Percentiles rank a stretch among this genome's conserved stretches.
These are phyloP conservation scores for Entomortierella chlamydospora DNA, from an alignment of 192 early-diverging fungal species.

Conservation along the genomic window DNA sequence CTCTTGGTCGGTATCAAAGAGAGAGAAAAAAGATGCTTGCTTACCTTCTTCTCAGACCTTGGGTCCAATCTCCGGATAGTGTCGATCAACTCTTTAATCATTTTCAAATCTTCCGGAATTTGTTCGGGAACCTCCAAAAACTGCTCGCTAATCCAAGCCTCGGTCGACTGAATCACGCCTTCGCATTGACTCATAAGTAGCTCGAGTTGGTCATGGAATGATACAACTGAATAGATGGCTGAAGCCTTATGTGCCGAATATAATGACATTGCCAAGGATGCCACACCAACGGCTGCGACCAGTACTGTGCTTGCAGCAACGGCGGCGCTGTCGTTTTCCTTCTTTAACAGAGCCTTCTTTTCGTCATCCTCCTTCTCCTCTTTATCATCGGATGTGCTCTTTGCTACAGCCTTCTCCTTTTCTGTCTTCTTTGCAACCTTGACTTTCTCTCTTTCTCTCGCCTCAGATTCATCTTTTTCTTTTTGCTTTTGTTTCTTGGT, in stretches of 20 bases:
- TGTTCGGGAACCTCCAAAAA: constrained; percentile 55
- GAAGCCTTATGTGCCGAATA: constrained; percentile 61
- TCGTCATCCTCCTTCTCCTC: constrained; percentile 15
- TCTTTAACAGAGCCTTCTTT: constrained; percentile 5
- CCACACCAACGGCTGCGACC: constrained; percentile 49
- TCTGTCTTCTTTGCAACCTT: constrained; percentile 12
- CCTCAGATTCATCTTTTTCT: constrained; percentile 24
- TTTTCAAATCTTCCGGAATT: constrained; percentile 42
- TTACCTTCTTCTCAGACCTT: constrained; percentile 55
- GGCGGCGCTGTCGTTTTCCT: background rate
- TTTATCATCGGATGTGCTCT: background rate
- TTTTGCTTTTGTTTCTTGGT: constrained; percentile 22
- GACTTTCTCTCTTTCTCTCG: constrained; percentile 10
- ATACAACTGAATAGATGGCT: constrained; percentile 53
- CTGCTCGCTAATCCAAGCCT: constrained; percentile 63
- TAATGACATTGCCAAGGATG: constrained; percentile 56
- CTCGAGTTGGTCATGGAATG: constrained; percentile 62
- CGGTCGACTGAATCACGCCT: constrained; percentile 53
- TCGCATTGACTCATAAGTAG: constrained; percentile 56
- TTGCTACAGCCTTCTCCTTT: constrained; percentile 7
- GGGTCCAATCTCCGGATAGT: constrained; percentile 58
- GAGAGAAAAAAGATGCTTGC: background rate
- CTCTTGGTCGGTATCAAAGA: constrained; percentile 1
- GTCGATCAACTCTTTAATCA: constrained; percentile 56
- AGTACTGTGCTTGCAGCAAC: constrained; percentile 3